These are phyloP conservation scores for Rosa persica DNA, from an alignment of 306 rosid species.

Conservation along the genomic window DNA sequence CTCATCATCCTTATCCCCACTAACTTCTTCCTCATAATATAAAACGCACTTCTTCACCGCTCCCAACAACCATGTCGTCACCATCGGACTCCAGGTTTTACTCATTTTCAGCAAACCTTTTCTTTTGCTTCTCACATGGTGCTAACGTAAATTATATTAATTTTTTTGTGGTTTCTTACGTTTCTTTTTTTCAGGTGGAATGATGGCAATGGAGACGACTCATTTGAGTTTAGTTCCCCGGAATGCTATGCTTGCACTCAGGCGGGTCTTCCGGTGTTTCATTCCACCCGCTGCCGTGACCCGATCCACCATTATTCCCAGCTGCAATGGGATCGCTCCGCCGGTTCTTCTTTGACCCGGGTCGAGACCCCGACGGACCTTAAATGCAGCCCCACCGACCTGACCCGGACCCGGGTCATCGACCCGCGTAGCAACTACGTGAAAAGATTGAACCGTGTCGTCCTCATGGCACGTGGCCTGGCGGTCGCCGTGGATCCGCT, in stretches of 20 bases:
- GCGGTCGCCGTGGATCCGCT: constrained; percentile 38
- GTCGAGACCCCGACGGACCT: background rate
- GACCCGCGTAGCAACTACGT: constrained; percentile 33
- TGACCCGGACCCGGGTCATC: background rate
- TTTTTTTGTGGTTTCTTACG: background rate
- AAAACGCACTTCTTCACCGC: background rate
- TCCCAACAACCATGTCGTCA: background rate
- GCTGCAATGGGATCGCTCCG: constrained; percentile 23
- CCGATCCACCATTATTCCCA: constrained; percentile 3
- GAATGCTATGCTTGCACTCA: constrained; percentile 39
- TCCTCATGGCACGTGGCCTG: constrained; percentile 37
- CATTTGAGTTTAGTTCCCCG: background rate
- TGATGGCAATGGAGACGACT: background rate
- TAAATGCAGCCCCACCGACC: background rate
- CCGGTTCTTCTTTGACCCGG: constrained; percentile 22
- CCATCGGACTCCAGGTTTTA: constrained; percentile 3
- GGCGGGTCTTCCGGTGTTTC: constrained; percentile 32
- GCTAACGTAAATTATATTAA: background rate
- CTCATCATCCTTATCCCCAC: background rate
- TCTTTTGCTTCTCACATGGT: background rate
- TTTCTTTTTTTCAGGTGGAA: constrained; percentile 16
- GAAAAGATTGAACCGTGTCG: constrained; percentile 37
- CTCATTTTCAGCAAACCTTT: background rate
- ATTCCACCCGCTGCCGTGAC: constrained; percentile 29
- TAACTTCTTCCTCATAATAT: too few relatives aligned